Evolutionary conservation across 169 alveolate genomes (phyloP), one percentile per base, ranked within the genome.

Genomic region (Eimeria zaria): DNA sequence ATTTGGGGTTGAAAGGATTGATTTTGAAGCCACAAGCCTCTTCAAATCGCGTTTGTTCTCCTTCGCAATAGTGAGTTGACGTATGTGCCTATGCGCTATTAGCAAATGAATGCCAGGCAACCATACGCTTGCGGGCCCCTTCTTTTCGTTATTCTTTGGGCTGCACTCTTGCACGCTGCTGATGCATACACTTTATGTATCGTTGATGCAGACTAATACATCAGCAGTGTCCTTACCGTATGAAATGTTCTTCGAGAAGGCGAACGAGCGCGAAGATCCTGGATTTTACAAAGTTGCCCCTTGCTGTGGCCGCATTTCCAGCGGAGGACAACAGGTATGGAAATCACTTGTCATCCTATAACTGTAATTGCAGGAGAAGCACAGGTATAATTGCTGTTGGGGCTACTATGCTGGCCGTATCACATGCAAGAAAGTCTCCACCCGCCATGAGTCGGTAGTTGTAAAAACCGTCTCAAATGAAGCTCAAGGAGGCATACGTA

Each of bases 1-100:
- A 91, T 97, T 99, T 55, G 98, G 97, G 39, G 83, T 97, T 11
- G 97, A 97, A 96, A 97, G 97, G 85, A 97, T 98, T 58, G 97
- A 95, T 85, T 99, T 99, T 98, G 98, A 98, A 48, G 98, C 99
- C 18, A 99, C 99, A 7, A 97, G 98, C 46, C 98, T 98, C 98
- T 98, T 98, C 95, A 99, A 99, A n/a, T 96, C 99, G 20, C 97
- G 99, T 41, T 90, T 97, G 67, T 98, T 97, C 95, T 98, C 97
- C 76, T 98, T 99, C 95, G 95, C 98, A 30, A 94, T 98, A 22
- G 98, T 98, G 97, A 98, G 98, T 91, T 18, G 60, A 6, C 8
- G 53, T 39, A 36, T 39, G 12, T 73, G 83, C n/a, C 30, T 36
- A 1, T 27, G 18, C 55, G 36, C 39, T 22, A 1, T 30, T 16